Base-by-base conservation (phyloP, 2,329 filamentous ascomycete genomes). In the Lecanoromycetidae sp. region DNA sequence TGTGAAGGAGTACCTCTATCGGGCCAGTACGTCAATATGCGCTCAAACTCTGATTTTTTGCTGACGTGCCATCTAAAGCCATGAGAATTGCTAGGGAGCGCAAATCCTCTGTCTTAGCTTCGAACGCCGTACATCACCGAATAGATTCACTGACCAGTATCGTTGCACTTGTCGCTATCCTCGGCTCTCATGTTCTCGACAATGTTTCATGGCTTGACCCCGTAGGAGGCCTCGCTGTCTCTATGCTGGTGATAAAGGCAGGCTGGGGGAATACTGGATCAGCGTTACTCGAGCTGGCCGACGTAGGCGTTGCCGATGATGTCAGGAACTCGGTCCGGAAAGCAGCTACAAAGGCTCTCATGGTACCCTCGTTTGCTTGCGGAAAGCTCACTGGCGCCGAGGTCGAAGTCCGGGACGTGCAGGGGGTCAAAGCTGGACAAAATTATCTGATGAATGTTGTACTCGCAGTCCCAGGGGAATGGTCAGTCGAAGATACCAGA, bases 1-100 rank as follows among this genome's bases (percentile, higher is more conserved):
- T 22, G 71, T 96, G 58, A 98, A 98, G 67, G 91, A 98, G 66
- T 98, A 88, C 86, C 71, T 98, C 22, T 98, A 96, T 62, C 82
- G 84, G 70, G 87, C 90, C 54, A 98, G 90, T 91, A 79, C 72
- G 84, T 77, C 33, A n/a, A 9, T 39, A 29, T n/a, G n/a, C n/a
- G n/a, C 23, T 23, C 27, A 12, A 30, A 40, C 15, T 32, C 44
- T 40, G 22, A 23, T 34, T 27, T 39, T 10, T 42, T 41, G 41
- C 29, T 25, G 19, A 27, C 49, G 39, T 29, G 39, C 39, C 47
- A 44, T 44, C 26, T 46, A 25, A 57, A 93, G 86, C 87, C 43
- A 93, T 96, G 82, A 96, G 95, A 70, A 79, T 98, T 51, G 91
- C 91, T 37, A 80, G 80, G 57, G 86, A 94, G 66, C 85, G 90